Conservation (phyloP, 2,329 filamentous ascomycete genomes). For the Emydomyces testavorans region DNA sequence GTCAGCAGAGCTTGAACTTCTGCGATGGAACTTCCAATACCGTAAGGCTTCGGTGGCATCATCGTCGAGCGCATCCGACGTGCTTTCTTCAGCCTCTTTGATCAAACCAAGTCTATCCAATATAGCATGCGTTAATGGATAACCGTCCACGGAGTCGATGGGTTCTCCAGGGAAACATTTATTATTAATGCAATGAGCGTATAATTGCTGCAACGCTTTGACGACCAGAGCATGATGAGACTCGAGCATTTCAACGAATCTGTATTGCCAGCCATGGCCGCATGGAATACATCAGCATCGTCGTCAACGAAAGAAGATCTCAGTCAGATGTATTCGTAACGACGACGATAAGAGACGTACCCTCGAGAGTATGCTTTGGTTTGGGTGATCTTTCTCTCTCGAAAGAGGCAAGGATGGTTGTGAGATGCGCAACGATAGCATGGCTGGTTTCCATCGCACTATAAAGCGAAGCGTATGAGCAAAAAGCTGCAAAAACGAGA, state of each 20-base stretch:
- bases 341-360: slow-evolving; percentile 20
- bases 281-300: not conserved
- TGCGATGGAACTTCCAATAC: slow-evolving; percentile 28
- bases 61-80: slow-evolving; percentile 26
- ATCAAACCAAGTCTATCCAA: slow-evolving; percentile 34
- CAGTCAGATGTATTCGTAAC: not conserved
- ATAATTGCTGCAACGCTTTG: slow-evolving; percentile 33
- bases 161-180: slow-evolving; percentile 36
- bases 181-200: slow-evolving; percentile 33
- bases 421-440: slow-evolving; percentile 36
- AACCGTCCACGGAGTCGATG: slow-evolving; percentile 31
- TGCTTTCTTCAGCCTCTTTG: slow-evolving; percentile 32
- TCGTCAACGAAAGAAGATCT: slow-evolving; percentile 2
- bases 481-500: slow-evolving; percentile 7
- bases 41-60: slow-evolving; percentile 27
- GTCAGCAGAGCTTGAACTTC: slow-evolving; percentile 28
- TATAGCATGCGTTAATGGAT: slow-evolving; percentile 35
- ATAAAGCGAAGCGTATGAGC: slow-evolving; percentile 16
- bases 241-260: slow-evolving; percentile 37
- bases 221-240: slow-evolving; percentile 35
- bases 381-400: slow-evolving; percentile 35
- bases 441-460: slow-evolving; percentile 38
- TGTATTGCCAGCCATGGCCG: slow-evolving; percentile 14
- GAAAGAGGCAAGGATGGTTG: slow-evolving; percentile 36
- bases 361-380: slow-evolving; percentile 36